Evolutionary conservation across 768 basidiomycete species (phyloP), one percentile per base, ranked within the genome.

Genomic region (Panellus pusillus): DNA sequence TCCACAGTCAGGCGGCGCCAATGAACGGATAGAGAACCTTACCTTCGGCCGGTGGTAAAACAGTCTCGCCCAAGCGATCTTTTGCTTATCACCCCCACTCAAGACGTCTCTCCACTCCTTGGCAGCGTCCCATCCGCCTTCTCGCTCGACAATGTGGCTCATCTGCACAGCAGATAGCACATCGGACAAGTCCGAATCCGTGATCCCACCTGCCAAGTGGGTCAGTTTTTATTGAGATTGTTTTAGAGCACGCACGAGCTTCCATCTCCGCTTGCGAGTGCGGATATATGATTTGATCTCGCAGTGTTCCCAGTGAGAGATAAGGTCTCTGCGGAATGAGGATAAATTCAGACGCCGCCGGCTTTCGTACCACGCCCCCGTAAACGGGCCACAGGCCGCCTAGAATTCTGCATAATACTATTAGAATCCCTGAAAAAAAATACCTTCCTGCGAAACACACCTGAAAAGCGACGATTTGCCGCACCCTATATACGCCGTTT

Each of bases 241-340:
- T 8, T 36, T 27, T 3, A 9, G 44, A 46, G 19, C 1, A 80
- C 86, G 52, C 67, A 90, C 91, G 81, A 43, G 76, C 74, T 59
- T 81, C 76, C 93, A 97, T 97, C 48, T 91, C 83, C 35, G 74
- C 75, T 58, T 82, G 82, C 14, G 84, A 86, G 69, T 98, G 89
- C 6, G 96, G 96, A 68, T 99, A 99, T 45, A 93, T 97, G 61
- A 99, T 82, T 69, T 99, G 96, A 66, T 99, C 96, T 13, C 96
- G 84, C 2, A 99, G 80, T 0, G 93, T 98, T 6, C 96, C 96
- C 17, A 91, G 76, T 1, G 89, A 91, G n/a, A 98, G 79, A 68
- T 98, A 98, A 2, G 96, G 96, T 32, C 96, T 79, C 68, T 99
- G 96, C 18, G 96, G 96, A 54, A 99, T 96, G 54, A 98, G 78